These are phyloP conservation scores for Solanum piurae DNA, from an alignment of 257 asterid genomes.

Conservation along the genomic window DNA sequence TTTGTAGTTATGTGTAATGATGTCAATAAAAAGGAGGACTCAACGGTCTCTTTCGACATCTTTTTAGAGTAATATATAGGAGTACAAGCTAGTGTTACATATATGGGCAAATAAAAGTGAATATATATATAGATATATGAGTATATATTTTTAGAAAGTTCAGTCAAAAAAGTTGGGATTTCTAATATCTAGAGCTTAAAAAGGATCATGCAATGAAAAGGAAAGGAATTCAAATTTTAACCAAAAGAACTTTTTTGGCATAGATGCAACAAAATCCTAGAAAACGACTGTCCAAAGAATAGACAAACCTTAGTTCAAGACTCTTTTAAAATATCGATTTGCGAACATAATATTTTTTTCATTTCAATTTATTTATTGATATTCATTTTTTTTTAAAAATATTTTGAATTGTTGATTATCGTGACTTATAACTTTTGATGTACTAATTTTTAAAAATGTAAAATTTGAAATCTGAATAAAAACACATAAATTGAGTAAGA, in stretches of 20 bases:
- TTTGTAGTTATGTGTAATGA: neutral
- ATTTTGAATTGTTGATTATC: neutral
- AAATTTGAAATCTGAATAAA: no score
- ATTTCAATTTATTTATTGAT: no score
- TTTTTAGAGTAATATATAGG: neutral
- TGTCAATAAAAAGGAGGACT: neutral
- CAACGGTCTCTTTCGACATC: neutral
- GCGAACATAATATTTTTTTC: no score
- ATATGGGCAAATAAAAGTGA: neutral
- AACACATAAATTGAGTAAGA: no score
- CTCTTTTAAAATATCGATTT: neutral
- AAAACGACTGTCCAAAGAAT: neutral
- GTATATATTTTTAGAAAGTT: neutral
- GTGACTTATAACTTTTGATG: neutral
- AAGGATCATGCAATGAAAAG: slow-evolving; percentile 14
- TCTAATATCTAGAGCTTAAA: neutral
- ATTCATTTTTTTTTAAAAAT: neutral
- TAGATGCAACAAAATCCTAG: neutral
- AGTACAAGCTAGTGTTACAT: neutral
- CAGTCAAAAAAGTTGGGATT: neutral
- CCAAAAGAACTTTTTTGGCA: neutral
- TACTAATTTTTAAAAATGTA: no score
- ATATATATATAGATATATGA: no score
- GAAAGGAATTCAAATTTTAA: slow-evolving; percentile 8
- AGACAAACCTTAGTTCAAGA: neutral